Base-by-base conservation (phyloP, 2,329 filamentous ascomycete genomes). In the Xylaria polymorpha region DNA sequence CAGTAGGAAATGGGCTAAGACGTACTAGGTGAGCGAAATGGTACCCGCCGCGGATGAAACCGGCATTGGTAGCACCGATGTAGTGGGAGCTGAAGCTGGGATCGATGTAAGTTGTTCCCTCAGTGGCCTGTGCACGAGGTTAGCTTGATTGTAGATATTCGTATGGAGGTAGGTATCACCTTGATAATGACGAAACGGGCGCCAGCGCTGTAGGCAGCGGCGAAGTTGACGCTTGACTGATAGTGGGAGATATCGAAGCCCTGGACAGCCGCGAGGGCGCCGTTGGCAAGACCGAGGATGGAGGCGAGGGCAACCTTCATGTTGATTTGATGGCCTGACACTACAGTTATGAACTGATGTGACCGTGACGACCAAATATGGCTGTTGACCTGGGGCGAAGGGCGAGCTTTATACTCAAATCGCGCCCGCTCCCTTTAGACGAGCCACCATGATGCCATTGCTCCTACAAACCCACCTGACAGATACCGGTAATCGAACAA, bases 1-100 rank as follows among this genome's bases (percentile, higher is more conserved):
- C 4, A 43, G 3, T 43, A 43, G n/a, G 14, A n/a, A n/a, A 43
- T 43, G 7, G 5, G 41, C 4, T n/a, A n/a, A 43, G 6, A 43
- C 41, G 14, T 14, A 43, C 41, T 4, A 85, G 86, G 43, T 81
- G 82, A 5, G 86, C 86, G 71, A 87, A 87, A 80, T 88, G 86
- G 74, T 88, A 88, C 43, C 82, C 85, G 58, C 86, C 86, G 25
- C 85, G 85, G 75, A 88, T 84, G 67, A 89, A 78, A 29, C 83
- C 83, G 3, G 85, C 85, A 9, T 79, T 79, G 53, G 85, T 87
- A 41, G 86, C 85, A 32, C 81, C 81, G 2, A 69, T 78, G 76
- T 87, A 87, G 73, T 88, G 85, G 37, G 72, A 75, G 68, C 79
- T 82, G 79, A 88, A 88, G 29, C 58, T 71, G n/a, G 80, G 74